phyloP scores from a whole-genome alignment of 2,329 filamentous ascomycete species.

The Aspergillus sojae region DNA sequence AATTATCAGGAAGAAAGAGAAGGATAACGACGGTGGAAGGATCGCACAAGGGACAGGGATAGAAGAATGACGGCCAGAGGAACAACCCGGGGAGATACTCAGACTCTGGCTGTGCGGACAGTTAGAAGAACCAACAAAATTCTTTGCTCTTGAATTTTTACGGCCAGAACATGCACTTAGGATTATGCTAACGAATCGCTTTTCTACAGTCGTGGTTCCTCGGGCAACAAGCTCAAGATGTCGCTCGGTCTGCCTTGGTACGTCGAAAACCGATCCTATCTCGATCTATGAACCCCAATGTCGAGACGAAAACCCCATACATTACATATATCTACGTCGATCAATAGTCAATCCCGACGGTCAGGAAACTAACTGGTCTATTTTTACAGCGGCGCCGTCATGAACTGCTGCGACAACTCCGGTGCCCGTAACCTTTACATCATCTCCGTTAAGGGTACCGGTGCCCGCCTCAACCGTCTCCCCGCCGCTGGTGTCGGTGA shows the following conservation, averaged over 20 bases:
- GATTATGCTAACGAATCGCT: slow-evolving; percentile 25
- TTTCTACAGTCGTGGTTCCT: slow-evolving; percentile 69
- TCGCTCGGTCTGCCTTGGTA: slow-evolving; percentile 99
- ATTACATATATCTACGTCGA: not conserved
- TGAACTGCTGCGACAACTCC: slow-evolving; percentile 99
- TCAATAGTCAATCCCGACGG: slow-evolving; percentile 12
- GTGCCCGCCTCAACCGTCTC: slow-evolving; percentile 95
- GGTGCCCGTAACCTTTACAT: slow-evolving; percentile 99
- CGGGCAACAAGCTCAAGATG: slow-evolving; percentile 99
- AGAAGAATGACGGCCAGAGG: not conserved
- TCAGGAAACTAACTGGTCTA: slow-evolving; percentile 7
- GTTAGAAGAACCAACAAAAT: not conserved
- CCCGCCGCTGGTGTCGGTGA: slow-evolving; percentile 97
- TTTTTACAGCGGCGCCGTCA: slow-evolving; percentile 82
- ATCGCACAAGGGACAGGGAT: not conserved
- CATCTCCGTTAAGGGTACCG: slow-evolving; percentile 98
- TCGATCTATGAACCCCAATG: not conserved
- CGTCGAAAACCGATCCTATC: slow-evolving; percentile 49
- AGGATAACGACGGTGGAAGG: not conserved
- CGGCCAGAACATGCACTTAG: not conserved
- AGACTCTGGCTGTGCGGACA: not conserved
- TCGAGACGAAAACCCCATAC: not conserved
- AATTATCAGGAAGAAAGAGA: slow-evolving; percentile 1
- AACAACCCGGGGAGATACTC: not conserved
- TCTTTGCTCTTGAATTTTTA: not conserved